Base-by-base conservation (phyloP, 2,329 filamentous ascomycete genomes). In the Seiridium unicorne region DNA sequence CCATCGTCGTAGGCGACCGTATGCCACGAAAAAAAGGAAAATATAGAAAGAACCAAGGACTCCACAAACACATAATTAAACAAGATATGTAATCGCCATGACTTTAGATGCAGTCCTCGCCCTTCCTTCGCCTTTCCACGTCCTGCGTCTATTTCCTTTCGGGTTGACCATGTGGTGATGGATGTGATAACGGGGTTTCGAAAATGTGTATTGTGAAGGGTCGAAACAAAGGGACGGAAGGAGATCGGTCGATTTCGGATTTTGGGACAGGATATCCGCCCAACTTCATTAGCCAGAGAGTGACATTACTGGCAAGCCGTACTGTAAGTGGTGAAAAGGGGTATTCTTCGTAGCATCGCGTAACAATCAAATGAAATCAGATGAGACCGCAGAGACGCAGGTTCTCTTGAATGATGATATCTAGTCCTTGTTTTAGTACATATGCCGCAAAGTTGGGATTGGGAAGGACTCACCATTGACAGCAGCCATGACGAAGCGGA, bases 361-460 rank as follows among this genome's bases (percentile, higher is more conserved):
- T 64, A 61, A 71, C 69, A 70, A 73, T 89, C 90, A 97, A 85
- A 97, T 97, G 77, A 97, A 44, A 55, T 55, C 51, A 55, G n/a
- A 98, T 97, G 77, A 98, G 83, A 85, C 94, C 94, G 79, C 93
- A 97, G 77, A 96, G 86, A 77, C 95, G 90, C 66, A 99, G 88
- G 81, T 99, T 99, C 81, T 98, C 95, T 83, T 99, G 95, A 77
- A 99, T 99, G 81, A 99, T 99, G 77, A 99, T 99, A 81, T 99
- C 95, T 97, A 67, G 2, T 55, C 9, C 8, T 3, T 1, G 36
- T 42, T 56, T 63, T 46, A 58, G 65, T 46, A 32, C 44, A 7
- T 13, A 11, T 35, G 26, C 51, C 31, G 36, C 10, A 5, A 11
- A 60, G 10, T 5, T 46, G 35, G 51, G 3, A 35, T 26, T 32